Evolutionary conservation across 805 yeast genomes (phyloP).

Genomic region (Ogataea nakhonphanomensis): DNA sequence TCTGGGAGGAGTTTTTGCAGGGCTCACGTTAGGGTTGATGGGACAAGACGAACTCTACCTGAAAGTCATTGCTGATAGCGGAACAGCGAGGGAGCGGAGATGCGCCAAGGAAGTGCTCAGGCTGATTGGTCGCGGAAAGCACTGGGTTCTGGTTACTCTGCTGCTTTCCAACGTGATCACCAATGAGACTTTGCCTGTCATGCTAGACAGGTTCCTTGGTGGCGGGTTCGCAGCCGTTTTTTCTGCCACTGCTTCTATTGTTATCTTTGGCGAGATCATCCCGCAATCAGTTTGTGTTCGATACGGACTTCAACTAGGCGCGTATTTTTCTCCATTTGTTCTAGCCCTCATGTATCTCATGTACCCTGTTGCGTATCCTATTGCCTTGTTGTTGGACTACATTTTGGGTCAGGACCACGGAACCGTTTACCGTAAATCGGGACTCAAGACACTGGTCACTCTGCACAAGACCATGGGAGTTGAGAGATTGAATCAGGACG

Average conservation of each 20-base stretch:
- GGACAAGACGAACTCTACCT: constrained; percentile 96
- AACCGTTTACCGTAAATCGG: constrained; percentile 86
- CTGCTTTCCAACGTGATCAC: constrained; percentile 85
- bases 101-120: constrained; percentile 69
- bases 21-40: constrained; percentile 92
- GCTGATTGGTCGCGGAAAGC: constrained; percentile 80
- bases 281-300: constrained; percentile 94
- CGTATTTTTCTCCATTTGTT: constrained; percentile 87
- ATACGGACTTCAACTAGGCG: constrained; percentile 88
- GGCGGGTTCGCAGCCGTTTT: constrained; percentile 98
- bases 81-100: constrained; percentile 64
- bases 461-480: constrained; percentile 93
- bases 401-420: constrained; percentile 95
- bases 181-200: constrained; percentile 91
- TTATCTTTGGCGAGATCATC: constrained; percentile 92
- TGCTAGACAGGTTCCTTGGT: constrained; percentile 86
- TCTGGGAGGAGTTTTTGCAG: constrained; percentile 89
- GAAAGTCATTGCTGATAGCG: constrained; percentile 86
- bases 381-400: constrained; percentile 74
- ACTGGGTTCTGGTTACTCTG: constrained; percentile 92
- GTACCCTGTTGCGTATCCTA: constrained; percentile 93
- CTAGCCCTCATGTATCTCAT: constrained; percentile 76
- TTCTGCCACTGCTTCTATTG: constrained; percentile 88
- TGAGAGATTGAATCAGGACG: constrained; percentile 89
- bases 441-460: constrained; percentile 89